Base-by-base conservation (phyloP, 1,139 yeast genomes). In the Candida smagusa region DNA sequence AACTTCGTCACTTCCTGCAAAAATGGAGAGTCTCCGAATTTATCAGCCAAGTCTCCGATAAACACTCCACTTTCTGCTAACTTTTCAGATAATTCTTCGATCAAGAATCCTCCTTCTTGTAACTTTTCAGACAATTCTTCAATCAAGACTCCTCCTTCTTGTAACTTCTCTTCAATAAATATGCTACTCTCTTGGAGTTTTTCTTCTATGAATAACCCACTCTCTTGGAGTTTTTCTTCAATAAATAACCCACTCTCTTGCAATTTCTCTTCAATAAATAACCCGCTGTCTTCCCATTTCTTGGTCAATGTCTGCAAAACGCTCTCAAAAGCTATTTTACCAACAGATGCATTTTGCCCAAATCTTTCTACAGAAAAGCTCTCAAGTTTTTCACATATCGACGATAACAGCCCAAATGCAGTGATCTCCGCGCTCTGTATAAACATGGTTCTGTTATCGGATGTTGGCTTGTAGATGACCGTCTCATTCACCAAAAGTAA, bases 341-440 rank as follows among this genome's bases (percentile, higher is more conserved):
- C 98, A 46, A 77, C 77, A 38, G 64, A 65, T 6, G 97, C 97
- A 59, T 92, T 92, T 55, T 86, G 95, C 30, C 82, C 80, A 61
- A 90, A 92, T 56, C 97, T 71, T 52, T 85, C 88, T 3, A 88
- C 83, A 1, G 92, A 80, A 95, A 96, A 92, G 35, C 87, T 94
- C 59, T 92, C 98, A 45, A 92, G 70, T 59, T 84, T 83, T 55
- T 81, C 86, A 59, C 95, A 85, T 3, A 90, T 61, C 43, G 78
- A 71, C 39, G 73, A 63, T 60, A 87, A 74, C 2, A 83, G 70
- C 4, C 89, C 87, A 57, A 82, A 84, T 0, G 97, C 96, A 1
- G 90, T 83, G 49, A 92, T 87, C 50, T 84, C 88, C 0, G 98
- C 98, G 47, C 76, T 79, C 60, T 92, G 98, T 31, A 65, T 60